Evolutionary conservation across 495 filamentous ascomycete genomes (phyloP).

Genomic region (Trichoderma reesei): DNA sequence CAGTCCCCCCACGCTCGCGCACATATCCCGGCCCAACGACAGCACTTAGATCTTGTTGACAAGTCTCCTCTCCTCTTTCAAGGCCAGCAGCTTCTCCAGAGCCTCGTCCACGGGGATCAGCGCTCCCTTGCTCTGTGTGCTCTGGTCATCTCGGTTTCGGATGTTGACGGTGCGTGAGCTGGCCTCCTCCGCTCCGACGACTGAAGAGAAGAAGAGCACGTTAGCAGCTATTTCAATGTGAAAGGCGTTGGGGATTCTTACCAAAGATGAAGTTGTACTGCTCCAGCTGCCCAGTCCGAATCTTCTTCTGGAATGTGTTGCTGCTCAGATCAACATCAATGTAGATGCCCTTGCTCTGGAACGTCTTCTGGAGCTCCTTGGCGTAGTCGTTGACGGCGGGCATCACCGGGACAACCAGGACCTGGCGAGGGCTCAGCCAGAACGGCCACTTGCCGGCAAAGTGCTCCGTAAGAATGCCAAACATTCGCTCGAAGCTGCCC

Average conservation of each 20-base stretch:
- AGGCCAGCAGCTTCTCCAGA: conserved; percentile 55
- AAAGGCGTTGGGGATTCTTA: conserved; percentile 25
- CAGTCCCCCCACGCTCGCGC: background rate
- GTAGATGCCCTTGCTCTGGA: conserved; percentile 51
- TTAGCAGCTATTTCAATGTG: conserved; percentile 12
- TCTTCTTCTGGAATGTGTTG: conserved; percentile 95
- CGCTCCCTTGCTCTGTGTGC: conserved; percentile 59
- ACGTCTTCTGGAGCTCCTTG: conserved; percentile 47
- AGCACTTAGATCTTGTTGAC: conserved; percentile 18
- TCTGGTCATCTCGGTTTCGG: conserved; percentile 78
- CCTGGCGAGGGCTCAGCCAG: conserved; percentile 90
- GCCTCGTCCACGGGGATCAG: conserved; percentile 70
- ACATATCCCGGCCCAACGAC: background rate
- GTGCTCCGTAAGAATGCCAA: conserved; percentile 87
- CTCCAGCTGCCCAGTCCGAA: conserved; percentile 72
- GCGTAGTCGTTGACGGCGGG: conserved; percentile 75
- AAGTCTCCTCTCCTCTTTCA: conserved; percentile 45
- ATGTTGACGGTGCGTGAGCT: conserved; percentile 73
- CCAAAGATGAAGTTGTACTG: conserved; percentile 91
- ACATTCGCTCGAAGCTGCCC: conserved; percentile 89
- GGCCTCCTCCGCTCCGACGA: conserved; percentile 77
- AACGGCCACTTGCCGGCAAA: conserved; percentile 98
- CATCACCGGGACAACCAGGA: conserved; percentile 88
- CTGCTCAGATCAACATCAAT: conserved; percentile 81
- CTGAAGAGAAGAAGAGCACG: conserved; percentile 35